Base-by-base conservation (phyloP, 2,329 filamentous ascomycete species). In the Alternaria ventricosa region DNA sequence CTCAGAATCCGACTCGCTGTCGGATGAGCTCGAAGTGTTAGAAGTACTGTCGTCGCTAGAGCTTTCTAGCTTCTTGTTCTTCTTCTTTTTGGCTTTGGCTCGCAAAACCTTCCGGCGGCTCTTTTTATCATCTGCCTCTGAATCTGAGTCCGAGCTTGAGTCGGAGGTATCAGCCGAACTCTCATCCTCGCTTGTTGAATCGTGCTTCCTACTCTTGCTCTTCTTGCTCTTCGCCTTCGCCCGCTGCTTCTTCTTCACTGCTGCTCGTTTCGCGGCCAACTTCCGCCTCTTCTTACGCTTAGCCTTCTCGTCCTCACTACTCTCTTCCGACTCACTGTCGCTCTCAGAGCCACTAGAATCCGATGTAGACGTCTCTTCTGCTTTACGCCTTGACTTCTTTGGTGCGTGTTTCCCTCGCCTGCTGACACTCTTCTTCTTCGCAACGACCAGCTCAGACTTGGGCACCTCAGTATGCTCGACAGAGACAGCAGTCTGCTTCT, bases 241-340 rank as follows among this genome's bases (percentile, higher is more conserved):
- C 45, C 71, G 78, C 27, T 61, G 61, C 57, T 71, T 73, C 49
- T 62, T 66, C 61, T 70, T 71, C 9, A 51, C 53, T 23, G 57
- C 61, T 23, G 63, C 66, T 18, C 54, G 67, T 44, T 64, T 71
- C 13, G 54, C 47, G 1, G 64, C 64, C 25, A 60, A 22, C 55
- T 67, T 72, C 27, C 55, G 61, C 41, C 65, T 72, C 44, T 63
- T 71, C 64, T 70, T 75, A 15, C 66, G 69, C 61, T 69, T 75
- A 11, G 36, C 58, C 47, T 70, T 73, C 49, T 72, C 69, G 22
- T 72, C 68, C 8, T 74, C 72, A 7, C 60, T 66, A 28, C 59
- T 70, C 10, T 67, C 54, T 8, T 71, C 70, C 4, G 66, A 68
- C 5, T 73, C 72, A 43, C 64, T 69, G 6, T 66, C 63, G 33